Base-by-base conservation (phyloP, 2,329 filamentous ascomycete species). In the Colletotrichum brevisporum region DNA sequence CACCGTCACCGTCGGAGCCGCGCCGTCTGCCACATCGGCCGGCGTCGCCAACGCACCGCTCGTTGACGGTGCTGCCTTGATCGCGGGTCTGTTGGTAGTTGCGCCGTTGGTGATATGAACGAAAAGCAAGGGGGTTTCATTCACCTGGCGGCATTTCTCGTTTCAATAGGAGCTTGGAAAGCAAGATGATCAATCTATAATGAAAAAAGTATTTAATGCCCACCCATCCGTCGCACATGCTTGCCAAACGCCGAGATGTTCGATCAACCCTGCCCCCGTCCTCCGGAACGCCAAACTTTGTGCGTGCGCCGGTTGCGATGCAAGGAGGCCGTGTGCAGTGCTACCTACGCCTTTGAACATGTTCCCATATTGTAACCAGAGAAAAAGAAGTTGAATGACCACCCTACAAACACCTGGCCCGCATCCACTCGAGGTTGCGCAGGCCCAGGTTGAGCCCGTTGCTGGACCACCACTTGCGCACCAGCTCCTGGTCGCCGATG, bases 381-480 rank as follows among this genome's bases (percentile, higher is more conserved):
- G 15, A 67, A 27, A 55, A 15, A 41, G 57, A 45, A 12, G 9
- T 18, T 6, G 18, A 52, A 18, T 31, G 45, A 31, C 43, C 63
- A 65, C 52, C 52, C 72, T 76, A 92, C 71, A 97, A 81, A 71
- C 91, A 89, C 80, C 92, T 92, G 18, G 91, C 89, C 81, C 92
- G 92, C 90, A 96, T 94, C 94, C 94, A 97, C 79, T 97, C 94
- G 73, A 92, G 94, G 48, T 94, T 95, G 4, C 92, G 91, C 48
- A 96, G 85, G 1, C 93, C 92, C 60, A 97, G 80, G 76, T 96
- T 95, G 71, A 97, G 82, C 0, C 94, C 94, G 74, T 96, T 95
- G 72, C 86, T 83, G 26, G 93, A 92, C 95, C 95, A 98, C 95
- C 95, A 98, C 71, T 87, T 85, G 65, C 93, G 85, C 18, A 97